Conservation (phyloP, 768 basidiomycete genomes). For the Tephrocybe rancida region DNA sequence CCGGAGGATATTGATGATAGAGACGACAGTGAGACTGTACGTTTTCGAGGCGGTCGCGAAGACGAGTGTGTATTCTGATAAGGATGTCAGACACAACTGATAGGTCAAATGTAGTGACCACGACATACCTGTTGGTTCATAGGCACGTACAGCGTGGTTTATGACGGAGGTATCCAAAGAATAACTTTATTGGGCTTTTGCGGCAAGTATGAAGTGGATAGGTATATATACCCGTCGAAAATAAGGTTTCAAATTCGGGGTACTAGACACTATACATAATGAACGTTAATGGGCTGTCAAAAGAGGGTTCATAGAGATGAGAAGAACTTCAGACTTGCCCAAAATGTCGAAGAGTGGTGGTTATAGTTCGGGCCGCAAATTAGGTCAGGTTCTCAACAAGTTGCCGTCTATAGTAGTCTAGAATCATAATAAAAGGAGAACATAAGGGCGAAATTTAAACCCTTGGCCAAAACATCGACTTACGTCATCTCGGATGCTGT, state of each 20-base stretch:
- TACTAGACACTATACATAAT: background rate
- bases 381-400: no score
- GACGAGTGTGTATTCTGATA: constrained; percentile 1
- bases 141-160: no score
- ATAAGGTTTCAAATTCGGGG: constrained; percentile 7
- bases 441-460: no score
- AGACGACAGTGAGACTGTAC: constrained; percentile 20
- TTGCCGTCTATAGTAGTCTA: no score
- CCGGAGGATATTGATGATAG: constrained; percentile 18
- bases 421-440: no score
- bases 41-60: constrained; percentile 15
- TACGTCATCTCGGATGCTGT: no score
- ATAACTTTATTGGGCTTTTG: background rate
- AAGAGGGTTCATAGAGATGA: background rate
- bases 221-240: constrained; percentile 8
- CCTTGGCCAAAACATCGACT: no score
- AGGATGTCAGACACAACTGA: background rate
- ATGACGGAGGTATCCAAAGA: no score
- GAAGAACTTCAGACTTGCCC: constrained; percentile 7
- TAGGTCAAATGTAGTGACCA: background rate
- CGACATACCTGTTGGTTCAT: constrained; percentile 13
- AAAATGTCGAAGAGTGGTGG: background rate
- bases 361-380: no score
- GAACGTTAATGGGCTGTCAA: no score
- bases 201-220: background rate